phyloP scores from a whole-genome alignment of 768 basidiomycete species.

The Mycena belliarum region DNA sequence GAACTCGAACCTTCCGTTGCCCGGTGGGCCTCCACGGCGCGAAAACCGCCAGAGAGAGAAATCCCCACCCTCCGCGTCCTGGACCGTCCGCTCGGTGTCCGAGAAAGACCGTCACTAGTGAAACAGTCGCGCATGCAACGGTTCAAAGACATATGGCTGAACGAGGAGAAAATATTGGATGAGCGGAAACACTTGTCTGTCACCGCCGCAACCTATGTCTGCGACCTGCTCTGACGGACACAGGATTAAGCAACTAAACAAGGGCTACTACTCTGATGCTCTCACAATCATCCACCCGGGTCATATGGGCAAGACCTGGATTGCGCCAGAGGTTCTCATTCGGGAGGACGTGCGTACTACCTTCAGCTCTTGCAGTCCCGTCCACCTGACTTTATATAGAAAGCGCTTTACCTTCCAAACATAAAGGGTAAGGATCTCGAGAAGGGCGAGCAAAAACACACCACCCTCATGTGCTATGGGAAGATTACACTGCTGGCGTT shows the following conservation, averaged over 20 bases:
- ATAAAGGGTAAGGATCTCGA: constrained; percentile 72
- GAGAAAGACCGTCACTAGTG: constrained; percentile 56
- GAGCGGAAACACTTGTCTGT: constrained; percentile 67
- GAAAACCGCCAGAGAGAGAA: constrained; percentile 16
- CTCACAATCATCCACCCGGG: constrained; percentile 68
- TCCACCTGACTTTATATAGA: constrained; percentile 45
- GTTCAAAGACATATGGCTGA: constrained; percentile 62
- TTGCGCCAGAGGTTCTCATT: constrained; percentile 86
- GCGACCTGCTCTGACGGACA: constrained; percentile 6
- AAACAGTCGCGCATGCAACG: constrained; percentile 59
- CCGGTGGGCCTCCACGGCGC: constrained; percentile 22
- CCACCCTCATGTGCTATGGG: constrained; percentile 74
- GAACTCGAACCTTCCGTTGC: constrained; percentile 14
- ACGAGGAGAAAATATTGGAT: constrained; percentile 67
- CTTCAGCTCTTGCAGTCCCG: background rate
- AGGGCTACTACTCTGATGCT: constrained; percentile 86
- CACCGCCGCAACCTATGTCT: background rate
- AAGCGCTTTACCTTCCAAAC: constrained; percentile 90
- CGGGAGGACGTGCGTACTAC: constrained; percentile 75
- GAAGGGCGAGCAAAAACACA: constrained; percentile 59
- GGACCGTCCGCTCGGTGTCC: constrained; percentile 75
- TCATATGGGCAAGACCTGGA: constrained; percentile 93
- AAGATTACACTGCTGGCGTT: constrained; percentile 81
- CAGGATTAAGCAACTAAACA: constrained; percentile 57
- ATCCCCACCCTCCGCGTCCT: constrained; percentile 33